phyloP scores from a whole-genome alignment of 108 stramenopile species.

The Cyclotella kingstonii region DNA sequence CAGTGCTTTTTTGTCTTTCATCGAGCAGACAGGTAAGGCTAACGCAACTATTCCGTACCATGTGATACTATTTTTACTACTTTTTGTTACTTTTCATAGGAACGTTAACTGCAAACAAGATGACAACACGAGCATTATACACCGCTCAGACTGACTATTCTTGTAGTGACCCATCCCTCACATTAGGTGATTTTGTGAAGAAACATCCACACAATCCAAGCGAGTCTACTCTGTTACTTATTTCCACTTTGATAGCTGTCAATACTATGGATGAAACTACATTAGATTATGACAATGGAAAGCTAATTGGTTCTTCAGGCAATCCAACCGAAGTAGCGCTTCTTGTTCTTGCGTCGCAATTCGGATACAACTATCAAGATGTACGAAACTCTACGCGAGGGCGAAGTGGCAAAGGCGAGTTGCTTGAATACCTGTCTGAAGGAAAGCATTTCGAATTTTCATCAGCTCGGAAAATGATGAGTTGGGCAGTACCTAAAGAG shows the following conservation, averaged over 20 bases:
- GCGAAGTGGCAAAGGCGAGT: slow-evolving; percentile 55
- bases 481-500: slow-evolving; percentile 74
- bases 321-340: slow-evolving; percentile 96
- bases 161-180: slow-evolving; percentile 52
- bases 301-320: slow-evolving; percentile 59
- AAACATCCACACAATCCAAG: slow-evolving; percentile 33
- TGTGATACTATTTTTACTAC: too few species aligned
- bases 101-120: slow-evolving; percentile 95
- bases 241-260: slow-evolving; percentile 58
- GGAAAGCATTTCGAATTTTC: slow-evolving; percentile 88
- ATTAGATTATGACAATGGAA: slow-evolving; percentile 44
- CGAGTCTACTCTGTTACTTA: slow-evolving; percentile 31
- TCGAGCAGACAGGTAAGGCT: background rate
- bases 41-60: background rate
- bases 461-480: slow-evolving; percentile 91
- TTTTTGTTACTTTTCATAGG: slow-evolving; percentile 40
- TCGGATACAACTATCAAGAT: slow-evolving; percentile 60
- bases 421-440: slow-evolving; percentile 58
- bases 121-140: slow-evolving; percentile 82
- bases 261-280: slow-evolving; percentile 87
- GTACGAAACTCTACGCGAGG: slow-evolving; percentile 74
- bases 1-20: slow-evolving; percentile 2
- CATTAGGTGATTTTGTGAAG: slow-evolving; percentile 55
- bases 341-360: slow-evolving; percentile 57
- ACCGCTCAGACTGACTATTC: slow-evolving; percentile 46